phyloP scores from a whole-genome alignment of 2,329 filamentous ascomycete species.

The Fusarium torulosum region DNA sequence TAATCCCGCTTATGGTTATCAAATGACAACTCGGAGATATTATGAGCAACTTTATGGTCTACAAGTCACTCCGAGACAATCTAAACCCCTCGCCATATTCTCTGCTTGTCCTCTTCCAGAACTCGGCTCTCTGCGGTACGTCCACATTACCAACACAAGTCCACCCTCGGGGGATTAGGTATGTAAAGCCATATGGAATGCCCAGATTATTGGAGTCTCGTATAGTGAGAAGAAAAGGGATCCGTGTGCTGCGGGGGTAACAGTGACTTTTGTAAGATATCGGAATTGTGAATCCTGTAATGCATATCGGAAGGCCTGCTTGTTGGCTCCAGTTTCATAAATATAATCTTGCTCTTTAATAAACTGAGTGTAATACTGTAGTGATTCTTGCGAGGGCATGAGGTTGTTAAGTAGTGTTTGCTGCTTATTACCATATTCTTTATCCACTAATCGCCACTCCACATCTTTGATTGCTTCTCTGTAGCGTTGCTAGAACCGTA shows the following conservation, averaged over 20 bases:
- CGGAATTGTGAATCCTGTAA: neutral
- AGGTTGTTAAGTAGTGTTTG: neutral
- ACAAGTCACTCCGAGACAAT: neutral
- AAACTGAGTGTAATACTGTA: neutral
- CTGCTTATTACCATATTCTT: neutral
- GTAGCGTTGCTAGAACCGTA: neutral
- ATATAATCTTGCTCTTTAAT: neutral
- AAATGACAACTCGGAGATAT: neutral
- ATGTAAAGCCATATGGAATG: conserved; percentile 5
- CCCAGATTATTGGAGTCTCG: conserved; percentile 12
- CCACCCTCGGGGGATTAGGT: neutral
- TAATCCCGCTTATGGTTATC: neutral
- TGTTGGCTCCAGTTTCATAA: neutral
- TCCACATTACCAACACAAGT: no score
- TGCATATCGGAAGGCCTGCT: neutral
- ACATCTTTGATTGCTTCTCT: neutral
- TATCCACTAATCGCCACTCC: neutral
- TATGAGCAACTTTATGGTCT: neutral
- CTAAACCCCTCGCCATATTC: neutral
- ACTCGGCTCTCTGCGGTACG: neutral
- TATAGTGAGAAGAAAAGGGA: conserved; percentile 11
- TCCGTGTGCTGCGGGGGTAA: conserved; percentile 1
- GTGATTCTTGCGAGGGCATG: neutral
- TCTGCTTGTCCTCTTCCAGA: neutral
- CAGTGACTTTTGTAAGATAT: neutral